Conservation (phyloP, 108 stramenopile species). For the Pseudonitzschia multistriata region DNA sequence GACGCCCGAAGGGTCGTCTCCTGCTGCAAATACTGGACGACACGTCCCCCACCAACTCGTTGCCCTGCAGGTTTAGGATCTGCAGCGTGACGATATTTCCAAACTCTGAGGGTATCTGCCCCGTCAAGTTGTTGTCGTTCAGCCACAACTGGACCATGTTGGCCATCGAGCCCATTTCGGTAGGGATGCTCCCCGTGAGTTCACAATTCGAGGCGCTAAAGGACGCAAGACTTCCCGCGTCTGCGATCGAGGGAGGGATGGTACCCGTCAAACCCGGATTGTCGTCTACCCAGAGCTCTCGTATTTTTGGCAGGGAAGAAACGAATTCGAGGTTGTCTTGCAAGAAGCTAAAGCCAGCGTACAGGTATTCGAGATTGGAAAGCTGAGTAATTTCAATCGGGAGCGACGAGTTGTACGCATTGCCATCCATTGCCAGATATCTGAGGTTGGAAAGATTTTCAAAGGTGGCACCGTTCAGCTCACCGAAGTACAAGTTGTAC, state of each 20-base stretch:
- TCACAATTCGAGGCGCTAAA: constrained; percentile 26
- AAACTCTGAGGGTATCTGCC: constrained; percentile 56
- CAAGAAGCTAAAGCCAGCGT: constrained; percentile 34
- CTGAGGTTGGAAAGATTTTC: constrained; percentile 22
- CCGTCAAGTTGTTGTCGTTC: constrained; percentile 51
- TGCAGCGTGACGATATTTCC: constrained; percentile 36
- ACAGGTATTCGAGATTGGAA: constrained; percentile 40
- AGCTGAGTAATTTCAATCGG: constrained; percentile 28
- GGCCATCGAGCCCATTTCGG: constrained; percentile 37
- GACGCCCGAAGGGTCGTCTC: constrained; percentile 23
- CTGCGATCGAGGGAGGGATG: constrained; percentile 35
- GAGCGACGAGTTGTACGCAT: constrained; percentile 34
- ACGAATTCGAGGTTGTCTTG: constrained; percentile 38
- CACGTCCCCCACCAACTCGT: constrained; percentile 39
- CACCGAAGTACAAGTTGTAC: constrained; percentile 26
- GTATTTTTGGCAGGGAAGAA: constrained; percentile 22
- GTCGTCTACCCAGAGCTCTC: constrained; percentile 49
- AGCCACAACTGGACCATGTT: constrained; percentile 48
- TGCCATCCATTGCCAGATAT: constrained; percentile 39
- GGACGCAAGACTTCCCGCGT: constrained; percentile 11
- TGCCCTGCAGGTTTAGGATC: constrained; percentile 40
- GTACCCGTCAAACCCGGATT: constrained; percentile 39
- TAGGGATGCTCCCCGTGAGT: constrained; percentile 32
- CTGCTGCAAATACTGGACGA: constrained; percentile 21
- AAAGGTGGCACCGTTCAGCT: constrained; percentile 11